Percentiles rank a stretch among this genome's conserved stretches.
Evolutionary conservation across 495 filamentous ascomycete genomes (phyloP).

Genomic region (Tuber borchii): DNA sequence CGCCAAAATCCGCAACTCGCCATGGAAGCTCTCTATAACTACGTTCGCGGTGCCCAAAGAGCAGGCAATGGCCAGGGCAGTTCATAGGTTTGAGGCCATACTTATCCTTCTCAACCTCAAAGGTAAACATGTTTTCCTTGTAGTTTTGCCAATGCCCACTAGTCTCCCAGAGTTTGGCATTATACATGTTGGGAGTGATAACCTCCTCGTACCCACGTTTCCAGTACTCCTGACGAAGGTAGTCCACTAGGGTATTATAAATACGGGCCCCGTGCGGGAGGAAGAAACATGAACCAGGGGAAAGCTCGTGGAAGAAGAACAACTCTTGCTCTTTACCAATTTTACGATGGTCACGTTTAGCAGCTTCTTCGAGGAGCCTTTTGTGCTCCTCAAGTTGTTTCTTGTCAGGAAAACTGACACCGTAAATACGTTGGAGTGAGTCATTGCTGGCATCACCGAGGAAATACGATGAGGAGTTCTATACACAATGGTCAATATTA

Average conservation of each 20-base stretch:
- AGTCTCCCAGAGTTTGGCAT: constrained; percentile 80
- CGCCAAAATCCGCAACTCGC: constrained; percentile 89
- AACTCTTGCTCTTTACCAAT: constrained; percentile 92
- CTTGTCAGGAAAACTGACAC: constrained; percentile 95
- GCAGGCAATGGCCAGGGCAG: constrained; percentile 78
- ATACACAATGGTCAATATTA: constrained; percentile 3
- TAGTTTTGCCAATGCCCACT: constrained; percentile 95
- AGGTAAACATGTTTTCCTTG: constrained; percentile 91
- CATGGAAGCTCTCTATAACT: constrained; percentile 85
- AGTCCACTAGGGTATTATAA: constrained; percentile 75
- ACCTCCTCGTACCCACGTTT: constrained; percentile 92
- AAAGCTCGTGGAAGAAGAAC: constrained; percentile 90
- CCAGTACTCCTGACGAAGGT: constrained; percentile 82
- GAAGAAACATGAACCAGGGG: constrained; percentile 88
- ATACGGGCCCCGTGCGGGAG: constrained; percentile 88
- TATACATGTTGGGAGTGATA: constrained; percentile 93
- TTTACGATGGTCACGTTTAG: constrained; percentile 85
- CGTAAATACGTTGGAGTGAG: constrained; percentile 90
- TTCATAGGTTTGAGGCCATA: constrained; percentile 96
- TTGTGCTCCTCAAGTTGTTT: constrained; percentile 82
- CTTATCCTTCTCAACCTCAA: constrained; percentile 82
- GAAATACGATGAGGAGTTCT: constrained; percentile 96
- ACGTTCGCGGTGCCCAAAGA: constrained; percentile 70
- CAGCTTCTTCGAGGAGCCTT: constrained; percentile 90
- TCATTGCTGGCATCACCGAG: constrained; percentile 88